phyloP scores from a whole-genome alignment of 768 basidiomycete genomes.

The Porphyrellus cyaneotinctus region DNA sequence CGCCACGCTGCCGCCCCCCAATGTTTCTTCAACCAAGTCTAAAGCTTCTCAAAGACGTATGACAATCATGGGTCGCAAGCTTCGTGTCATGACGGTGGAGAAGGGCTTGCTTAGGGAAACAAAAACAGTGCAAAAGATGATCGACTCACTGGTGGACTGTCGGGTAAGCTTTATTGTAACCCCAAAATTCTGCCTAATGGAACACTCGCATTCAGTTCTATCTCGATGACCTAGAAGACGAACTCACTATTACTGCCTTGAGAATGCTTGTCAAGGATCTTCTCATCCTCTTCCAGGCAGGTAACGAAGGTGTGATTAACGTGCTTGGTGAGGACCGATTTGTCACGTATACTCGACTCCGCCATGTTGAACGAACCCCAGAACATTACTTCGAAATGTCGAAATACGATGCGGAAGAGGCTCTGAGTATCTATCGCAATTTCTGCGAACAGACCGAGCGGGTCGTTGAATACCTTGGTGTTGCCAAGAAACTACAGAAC shows the following conservation, averaged over 20 bases:
- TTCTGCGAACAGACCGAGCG: conserved; percentile 93
- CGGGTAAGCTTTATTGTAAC: conserved; percentile 51
- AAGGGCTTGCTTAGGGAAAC: conserved; percentile 94
- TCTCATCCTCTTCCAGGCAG: conserved; percentile 90
- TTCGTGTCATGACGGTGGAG: conserved; percentile 90
- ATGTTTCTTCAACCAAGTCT: conserved; percentile 30
- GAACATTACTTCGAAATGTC: conserved; percentile 99
- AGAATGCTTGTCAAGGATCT: conserved; percentile 96
- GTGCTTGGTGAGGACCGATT: conserved; percentile 57
- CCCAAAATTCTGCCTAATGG: neutral
- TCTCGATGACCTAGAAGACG: conserved; percentile 88
- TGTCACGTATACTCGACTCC: conserved; percentile 8
- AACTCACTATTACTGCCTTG: conserved; percentile 82
- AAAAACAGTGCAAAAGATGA: conserved; percentile 83
- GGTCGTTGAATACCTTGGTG: conserved; percentile 88
- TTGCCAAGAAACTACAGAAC: conserved; percentile 91
- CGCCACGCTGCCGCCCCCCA: conserved; percentile 24
- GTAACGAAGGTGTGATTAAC: conserved; percentile 91
- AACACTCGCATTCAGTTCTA: conserved; percentile 63
- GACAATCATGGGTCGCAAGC: conserved; percentile 76
- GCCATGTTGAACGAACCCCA: conserved; percentile 26
- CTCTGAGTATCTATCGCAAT: conserved; percentile 83
- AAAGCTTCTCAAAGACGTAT: conserved; percentile 57
- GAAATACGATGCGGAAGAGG: conserved; percentile 81
- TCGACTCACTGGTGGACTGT: conserved; percentile 84